These are phyloP conservation scores for Yamadazyma sp. DNA, from an alignment of 805 yeast genomes.

Conservation along the genomic window DNA sequence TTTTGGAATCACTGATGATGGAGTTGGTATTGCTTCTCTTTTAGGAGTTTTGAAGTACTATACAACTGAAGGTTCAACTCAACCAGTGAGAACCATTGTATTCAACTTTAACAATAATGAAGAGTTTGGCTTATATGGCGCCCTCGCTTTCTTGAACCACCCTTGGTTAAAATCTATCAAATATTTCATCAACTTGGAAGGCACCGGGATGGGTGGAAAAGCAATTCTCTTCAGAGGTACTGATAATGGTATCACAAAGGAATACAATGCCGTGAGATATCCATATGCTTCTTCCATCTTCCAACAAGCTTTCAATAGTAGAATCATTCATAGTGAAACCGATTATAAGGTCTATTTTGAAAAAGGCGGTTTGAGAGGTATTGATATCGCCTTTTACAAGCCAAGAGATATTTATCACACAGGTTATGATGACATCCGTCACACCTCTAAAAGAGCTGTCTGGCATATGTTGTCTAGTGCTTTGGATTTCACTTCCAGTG, in stretches of 20 bases:
- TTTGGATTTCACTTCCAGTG: slow-evolving; percentile 52
- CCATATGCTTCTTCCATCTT: slow-evolving; percentile 81
- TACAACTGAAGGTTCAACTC: slow-evolving; percentile 26
- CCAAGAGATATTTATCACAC: slow-evolving; percentile 89
- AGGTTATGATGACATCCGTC: slow-evolving; percentile 61
- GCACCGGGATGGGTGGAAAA: slow-evolving; percentile 89
- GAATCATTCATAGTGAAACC: slow-evolving; percentile 75
- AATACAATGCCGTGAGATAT: slow-evolving; percentile 51
- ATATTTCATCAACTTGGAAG: slow-evolving; percentile 80
- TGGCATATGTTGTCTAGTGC: slow-evolving; percentile 84
- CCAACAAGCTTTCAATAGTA: slow-evolving; percentile 80
- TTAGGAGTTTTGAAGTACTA: slow-evolving; percentile 63
- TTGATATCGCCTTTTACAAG: slow-evolving; percentile 85
- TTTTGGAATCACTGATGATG: slow-evolving; percentile 89
- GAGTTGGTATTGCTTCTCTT: slow-evolving; percentile 82
- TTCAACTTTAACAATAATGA: slow-evolving; percentile 89
- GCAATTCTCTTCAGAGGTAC: slow-evolving; percentile 83
- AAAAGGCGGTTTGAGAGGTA: slow-evolving; percentile 69
- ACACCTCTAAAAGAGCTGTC: slow-evolving; percentile 63
- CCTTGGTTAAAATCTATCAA: slow-evolving; percentile 64
- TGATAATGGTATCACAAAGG: slow-evolving; percentile 66
- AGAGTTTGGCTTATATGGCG: slow-evolving; percentile 85
- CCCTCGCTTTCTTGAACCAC: slow-evolving; percentile 68
- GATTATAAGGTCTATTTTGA: slow-evolving; percentile 73
- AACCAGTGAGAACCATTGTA: slow-evolving; percentile 69